phyloP scores from a whole-genome alignment of 75 land plant genomes.

The Gnetum montanum region DNA sequence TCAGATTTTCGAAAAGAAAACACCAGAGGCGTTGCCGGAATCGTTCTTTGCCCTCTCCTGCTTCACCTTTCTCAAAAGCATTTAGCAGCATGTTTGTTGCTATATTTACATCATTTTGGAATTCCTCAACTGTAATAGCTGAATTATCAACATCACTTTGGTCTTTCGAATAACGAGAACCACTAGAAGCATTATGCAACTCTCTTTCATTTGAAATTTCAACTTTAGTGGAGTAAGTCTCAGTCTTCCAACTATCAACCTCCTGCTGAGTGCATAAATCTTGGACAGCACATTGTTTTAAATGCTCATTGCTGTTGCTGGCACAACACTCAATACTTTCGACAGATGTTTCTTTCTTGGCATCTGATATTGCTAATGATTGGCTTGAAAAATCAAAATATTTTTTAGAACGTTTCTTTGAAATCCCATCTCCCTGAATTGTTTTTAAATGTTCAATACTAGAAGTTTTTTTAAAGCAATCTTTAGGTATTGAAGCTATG shows the following conservation, averaged over 20 bases:
- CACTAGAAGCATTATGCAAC: too few relatives aligned
- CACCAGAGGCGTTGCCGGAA: conserved; percentile 94
- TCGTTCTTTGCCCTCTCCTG: conserved; percentile 77
- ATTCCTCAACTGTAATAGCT: background rate
- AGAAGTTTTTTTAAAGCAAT: background rate
- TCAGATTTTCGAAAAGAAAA: conserved; percentile 90
- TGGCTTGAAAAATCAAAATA: background rate
- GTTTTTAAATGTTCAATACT: background rate
- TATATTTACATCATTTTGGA: conserved; percentile 4
- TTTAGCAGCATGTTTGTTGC: conserved; percentile 11
- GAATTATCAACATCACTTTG: conserved; percentile 3
- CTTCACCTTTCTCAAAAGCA: conserved; percentile 24
- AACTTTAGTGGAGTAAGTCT: too few relatives aligned
- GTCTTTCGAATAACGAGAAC: conserved; percentile 7
- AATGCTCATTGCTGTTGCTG: too few relatives aligned
- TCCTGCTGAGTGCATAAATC: conserved; percentile 5
- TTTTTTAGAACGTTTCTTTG: background rate
- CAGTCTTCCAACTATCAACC: background rate
- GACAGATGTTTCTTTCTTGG: background rate
- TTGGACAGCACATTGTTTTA: too few relatives aligned
- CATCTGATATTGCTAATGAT: background rate
- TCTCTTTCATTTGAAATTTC: too few relatives aligned
- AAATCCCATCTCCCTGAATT: background rate
- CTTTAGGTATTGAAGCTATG: background rate
- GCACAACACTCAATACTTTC: too few relatives aligned